A percentile compares a stretch with the other conserved stretches of the same genome.
Conservation (phyloP, 2,329 filamentous ascomycete species). For the Fusarium mexicanum region DNA sequence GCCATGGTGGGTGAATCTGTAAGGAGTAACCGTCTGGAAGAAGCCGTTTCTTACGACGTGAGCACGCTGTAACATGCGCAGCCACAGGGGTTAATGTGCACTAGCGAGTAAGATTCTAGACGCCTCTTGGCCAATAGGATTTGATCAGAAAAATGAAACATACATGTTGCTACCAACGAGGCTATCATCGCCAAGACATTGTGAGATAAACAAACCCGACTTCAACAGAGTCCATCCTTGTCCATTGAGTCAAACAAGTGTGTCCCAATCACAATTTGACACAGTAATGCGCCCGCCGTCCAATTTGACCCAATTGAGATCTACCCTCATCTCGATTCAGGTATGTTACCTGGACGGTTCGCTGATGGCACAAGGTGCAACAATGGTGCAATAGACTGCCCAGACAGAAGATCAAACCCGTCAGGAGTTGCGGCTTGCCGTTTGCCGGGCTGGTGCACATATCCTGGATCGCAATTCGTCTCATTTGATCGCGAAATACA, state of each 20-base stretch:
- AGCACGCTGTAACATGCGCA: slow-evolving; percentile 13
- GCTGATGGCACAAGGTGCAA: slow-evolving; percentile 14
- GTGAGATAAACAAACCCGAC: background rate
- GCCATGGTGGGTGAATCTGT: background rate
- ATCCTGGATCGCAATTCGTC: slow-evolving; percentile 12
- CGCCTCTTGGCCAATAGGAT: background rate
- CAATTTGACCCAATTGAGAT: slow-evolving; percentile 4
- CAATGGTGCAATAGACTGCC: slow-evolving; percentile 26
- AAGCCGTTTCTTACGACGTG: slow-evolving; percentile 5
- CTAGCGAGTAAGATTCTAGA: background rate
- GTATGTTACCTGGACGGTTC: background rate
- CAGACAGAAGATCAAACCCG: background rate
- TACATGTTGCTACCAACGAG: background rate
- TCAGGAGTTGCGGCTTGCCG: background rate
- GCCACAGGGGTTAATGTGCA: slow-evolving; percentile 17
- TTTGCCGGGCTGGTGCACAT: slow-evolving; percentile 7
- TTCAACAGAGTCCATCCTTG: background rate
- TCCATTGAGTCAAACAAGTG: background rate
- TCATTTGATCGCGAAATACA: slow-evolving; percentile 16
- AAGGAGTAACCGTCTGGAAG: slow-evolving; percentile 5
- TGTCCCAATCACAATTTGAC: background rate
- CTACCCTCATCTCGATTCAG: background rate
- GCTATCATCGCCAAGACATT: slow-evolving; percentile 16
- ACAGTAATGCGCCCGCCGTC: background rate
- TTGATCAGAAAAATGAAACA: background rate